A percentile compares a stretch with the other conserved stretches of the same genome.
These are phyloP conservation scores for Talaromyces sp. DNA, from an alignment of 2,329 filamentous ascomycete species.

Conservation along the genomic window DNA sequence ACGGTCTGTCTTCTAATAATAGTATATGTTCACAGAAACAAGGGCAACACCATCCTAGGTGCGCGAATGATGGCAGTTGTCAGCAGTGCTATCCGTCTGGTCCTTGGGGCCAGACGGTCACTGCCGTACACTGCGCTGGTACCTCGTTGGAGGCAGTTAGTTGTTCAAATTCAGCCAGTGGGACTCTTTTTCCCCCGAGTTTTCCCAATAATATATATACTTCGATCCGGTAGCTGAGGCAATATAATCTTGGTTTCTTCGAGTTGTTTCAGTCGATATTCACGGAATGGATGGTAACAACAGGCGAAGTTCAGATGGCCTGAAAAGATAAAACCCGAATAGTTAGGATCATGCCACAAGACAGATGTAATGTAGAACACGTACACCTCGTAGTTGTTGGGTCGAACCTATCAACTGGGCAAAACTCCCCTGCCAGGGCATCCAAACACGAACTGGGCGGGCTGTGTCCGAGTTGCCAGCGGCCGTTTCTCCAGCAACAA, in stretches of 20 bases:
- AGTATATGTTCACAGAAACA: neutral
- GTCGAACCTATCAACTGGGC: neutral
- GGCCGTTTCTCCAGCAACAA: neutral
- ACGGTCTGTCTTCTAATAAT: neutral
- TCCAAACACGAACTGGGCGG: slow-evolving; percentile 4
- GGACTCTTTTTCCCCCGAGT: no score
- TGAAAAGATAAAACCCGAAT: neutral
- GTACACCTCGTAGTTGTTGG: neutral
- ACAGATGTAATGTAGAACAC: neutral
- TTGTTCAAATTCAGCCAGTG: no score
- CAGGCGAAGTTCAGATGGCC: neutral
- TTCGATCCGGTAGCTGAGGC: neutral
- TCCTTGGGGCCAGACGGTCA: neutral
- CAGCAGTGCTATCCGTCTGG: neutral
- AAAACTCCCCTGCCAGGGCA: slow-evolving; percentile 12
- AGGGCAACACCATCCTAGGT: neutral
- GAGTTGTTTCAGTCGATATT: neutral
- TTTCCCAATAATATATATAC: neutral
- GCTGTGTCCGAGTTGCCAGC: neutral
- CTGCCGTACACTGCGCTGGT: neutral
- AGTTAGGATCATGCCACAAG: neutral
- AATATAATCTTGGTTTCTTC: neutral
- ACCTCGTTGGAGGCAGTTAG: neutral
- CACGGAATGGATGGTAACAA: neutral
- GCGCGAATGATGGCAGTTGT: neutral